Percentiles rank a stretch among this genome's conserved stretches.
Conservation (phyloP, 768 basidiomycete genomes). For the Pisolithus microcarpus region DNA sequence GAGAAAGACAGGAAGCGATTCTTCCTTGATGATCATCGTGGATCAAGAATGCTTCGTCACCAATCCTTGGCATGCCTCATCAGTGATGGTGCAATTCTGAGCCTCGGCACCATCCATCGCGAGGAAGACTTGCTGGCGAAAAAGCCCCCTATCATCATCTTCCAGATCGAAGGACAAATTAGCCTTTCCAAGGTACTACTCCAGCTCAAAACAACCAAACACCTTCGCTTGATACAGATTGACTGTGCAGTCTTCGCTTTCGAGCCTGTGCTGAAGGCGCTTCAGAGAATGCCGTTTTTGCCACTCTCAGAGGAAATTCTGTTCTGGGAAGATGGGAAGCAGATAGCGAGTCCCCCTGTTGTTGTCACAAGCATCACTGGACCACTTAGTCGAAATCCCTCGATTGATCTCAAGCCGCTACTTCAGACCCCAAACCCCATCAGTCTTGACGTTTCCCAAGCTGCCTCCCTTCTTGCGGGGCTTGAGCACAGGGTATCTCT, state of each 20-base stretch:
- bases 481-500: conserved; percentile 51
- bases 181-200: conserved; percentile 34
- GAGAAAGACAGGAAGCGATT: conserved; percentile 33
- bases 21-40: conserved; percentile 29
- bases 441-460: conserved; percentile 46
- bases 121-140: conserved; percentile 46
- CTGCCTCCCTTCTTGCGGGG: conserved; percentile 38
- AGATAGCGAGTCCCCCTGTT: conserved; percentile 7
- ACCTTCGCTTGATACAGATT: conserved; percentile 46
- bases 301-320: conserved; percentile 47
- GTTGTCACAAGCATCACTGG: conserved; percentile 18
- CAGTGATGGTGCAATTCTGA: conserved; percentile 40
- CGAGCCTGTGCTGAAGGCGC: conserved; percentile 51
- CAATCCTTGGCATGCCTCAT: conserved; percentile 50
- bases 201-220: conserved; percentile 29
- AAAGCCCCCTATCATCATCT: conserved; percentile 42
- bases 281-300: conserved; percentile 40
- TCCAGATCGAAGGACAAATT: conserved; percentile 44
- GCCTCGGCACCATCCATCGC: conserved; percentile 47
- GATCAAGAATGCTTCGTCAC: conserved; percentile 39
- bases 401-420: conserved; percentile 34
- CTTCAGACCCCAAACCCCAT: conserved; percentile 35
- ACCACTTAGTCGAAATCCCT: conserved; percentile 24
- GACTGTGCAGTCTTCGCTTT: conserved; percentile 58
- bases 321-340: conserved; percentile 38